A percentile compares a stretch with the other conserved stretches of the same genome.
These are phyloP conservation scores for Pachysandra terminalis DNA, from an alignment of 164 flowering plant genomes.

Conservation along the genomic window DNA sequence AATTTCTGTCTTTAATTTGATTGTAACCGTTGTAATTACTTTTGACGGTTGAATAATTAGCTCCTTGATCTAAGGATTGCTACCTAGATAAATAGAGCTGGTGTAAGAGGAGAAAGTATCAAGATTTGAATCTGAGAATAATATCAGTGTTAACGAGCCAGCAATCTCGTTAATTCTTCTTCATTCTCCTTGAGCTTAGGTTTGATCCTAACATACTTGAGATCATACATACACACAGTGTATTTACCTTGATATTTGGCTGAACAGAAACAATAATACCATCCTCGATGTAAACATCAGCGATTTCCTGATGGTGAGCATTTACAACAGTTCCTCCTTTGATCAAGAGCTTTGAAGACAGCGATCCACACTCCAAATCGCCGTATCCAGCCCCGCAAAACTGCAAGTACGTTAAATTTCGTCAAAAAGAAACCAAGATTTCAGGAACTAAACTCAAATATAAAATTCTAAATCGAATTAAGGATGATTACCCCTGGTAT, in stretches of 20 bases:
- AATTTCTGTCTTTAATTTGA: too few species aligned
- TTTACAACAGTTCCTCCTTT: slow-evolving; percentile 96
- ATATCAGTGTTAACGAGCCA: too few species aligned
- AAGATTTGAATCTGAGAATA: too few species aligned
- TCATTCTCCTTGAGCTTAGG: too few species aligned
- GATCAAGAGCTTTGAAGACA: slow-evolving; percentile 68
- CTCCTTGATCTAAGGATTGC: too few species aligned
- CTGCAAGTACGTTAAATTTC: slow-evolving; percentile 26
- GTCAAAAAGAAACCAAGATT: neutral
- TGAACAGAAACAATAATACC: slow-evolving; percentile 71
- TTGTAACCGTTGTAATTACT: too few species aligned
- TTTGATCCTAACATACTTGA: too few species aligned
- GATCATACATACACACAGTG: neutral
- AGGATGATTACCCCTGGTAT: slow-evolving; percentile 14
- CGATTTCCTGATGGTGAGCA: slow-evolving; percentile 77
- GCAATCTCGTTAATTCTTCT: too few species aligned
- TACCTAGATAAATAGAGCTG: too few species aligned
- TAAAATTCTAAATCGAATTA: neutral
- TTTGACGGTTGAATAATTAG: too few species aligned
- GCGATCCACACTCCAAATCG: slow-evolving; percentile 40
- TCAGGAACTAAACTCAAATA: neutral
- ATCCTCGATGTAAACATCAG: slow-evolving; percentile 95
- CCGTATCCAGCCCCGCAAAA: slow-evolving; percentile 53
- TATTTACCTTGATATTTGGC: slow-evolving; percentile 65
- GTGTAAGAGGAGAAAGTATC: too few species aligned